Evolutionary conservation across 192 early-diverging fungal genomes (phyloP).

Genomic region (Rhizophagus prolifer): DNA sequence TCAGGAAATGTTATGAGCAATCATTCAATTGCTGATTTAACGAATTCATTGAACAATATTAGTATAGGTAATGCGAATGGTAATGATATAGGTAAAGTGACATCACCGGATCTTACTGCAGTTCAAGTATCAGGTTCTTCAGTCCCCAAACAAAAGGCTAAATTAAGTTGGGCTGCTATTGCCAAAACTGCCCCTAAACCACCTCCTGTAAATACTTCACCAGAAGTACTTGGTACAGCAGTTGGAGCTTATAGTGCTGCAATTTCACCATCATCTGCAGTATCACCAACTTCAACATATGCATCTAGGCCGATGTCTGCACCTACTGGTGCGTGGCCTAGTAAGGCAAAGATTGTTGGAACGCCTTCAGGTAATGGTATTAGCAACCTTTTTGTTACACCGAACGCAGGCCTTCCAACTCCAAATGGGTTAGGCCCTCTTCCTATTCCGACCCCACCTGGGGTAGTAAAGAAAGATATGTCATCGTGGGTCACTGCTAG

Average conservation of each 20-base stretch:
- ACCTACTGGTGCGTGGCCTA: conserved; percentile 15
- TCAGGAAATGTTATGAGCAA: neutral
- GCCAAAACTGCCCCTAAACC: conserved; percentile 29
- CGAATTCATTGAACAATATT: conserved; percentile 26
- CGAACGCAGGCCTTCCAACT: neutral
- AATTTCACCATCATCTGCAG: conserved; percentile 22
- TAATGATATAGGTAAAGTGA: conserved; percentile 19
- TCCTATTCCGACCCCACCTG: neutral
- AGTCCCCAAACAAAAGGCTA: conserved; percentile 1
- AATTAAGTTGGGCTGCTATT: conserved; percentile 26
- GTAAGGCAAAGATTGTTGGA: conserved; percentile 24
- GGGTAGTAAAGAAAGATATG: conserved; percentile 20
- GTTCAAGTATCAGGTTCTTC: conserved; percentile 23
- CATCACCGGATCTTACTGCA: conserved; percentile 2
- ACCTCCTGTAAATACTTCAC: conserved; percentile 28
- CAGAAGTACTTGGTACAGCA: conserved; percentile 21
- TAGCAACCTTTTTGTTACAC: conserved; percentile 3
- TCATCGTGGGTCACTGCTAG: conserved; percentile 10
- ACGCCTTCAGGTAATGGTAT: conserved; percentile 27
- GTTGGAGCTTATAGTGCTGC: conserved; percentile 27
- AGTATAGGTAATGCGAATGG: conserved; percentile 3
- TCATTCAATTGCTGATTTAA: conserved; percentile 25
- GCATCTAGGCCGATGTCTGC: conserved; percentile 19
- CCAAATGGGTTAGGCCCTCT: neutral
- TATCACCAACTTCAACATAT: conserved; percentile 24